Percentiles rank a stretch among this genome's conserved stretches.
These are phyloP conservation scores for Lentinula edodes DNA, from an alignment of 768 basidiomycete species.

Conservation along the genomic window DNA sequence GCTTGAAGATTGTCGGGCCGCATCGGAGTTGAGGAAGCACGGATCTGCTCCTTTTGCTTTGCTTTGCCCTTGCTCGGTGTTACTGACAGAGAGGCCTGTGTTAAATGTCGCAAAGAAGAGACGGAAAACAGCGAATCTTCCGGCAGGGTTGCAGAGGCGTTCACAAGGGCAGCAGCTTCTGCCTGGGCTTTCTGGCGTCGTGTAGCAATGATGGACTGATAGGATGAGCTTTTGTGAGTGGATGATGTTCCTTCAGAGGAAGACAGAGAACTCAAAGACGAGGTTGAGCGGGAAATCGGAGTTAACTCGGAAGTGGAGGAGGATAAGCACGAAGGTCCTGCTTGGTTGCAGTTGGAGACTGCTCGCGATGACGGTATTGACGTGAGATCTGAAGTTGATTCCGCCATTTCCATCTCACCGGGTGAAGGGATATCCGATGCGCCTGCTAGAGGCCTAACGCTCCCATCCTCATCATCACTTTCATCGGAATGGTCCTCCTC, in stretches of 20 bases:
- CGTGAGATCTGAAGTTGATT: slow-evolving; percentile 40
- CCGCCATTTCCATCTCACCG: slow-evolving; percentile 51
- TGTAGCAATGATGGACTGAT: slow-evolving; percentile 55
- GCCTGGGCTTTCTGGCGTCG: slow-evolving; percentile 46
- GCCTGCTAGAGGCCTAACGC: slow-evolving; percentile 37
- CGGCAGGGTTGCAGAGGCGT: slow-evolving; percentile 32
- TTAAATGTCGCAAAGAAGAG: slow-evolving; percentile 7
- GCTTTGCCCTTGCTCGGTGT: slow-evolving; percentile 3
- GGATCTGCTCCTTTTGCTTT: slow-evolving; percentile 3
- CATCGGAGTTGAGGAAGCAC: slow-evolving; percentile 6
- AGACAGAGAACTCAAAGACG: slow-evolving; percentile 38
- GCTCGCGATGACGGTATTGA: slow-evolving; percentile 35
- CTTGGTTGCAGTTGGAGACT: slow-evolving; percentile 22
- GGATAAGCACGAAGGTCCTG: background rate
- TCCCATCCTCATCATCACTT: slow-evolving; percentile 48
- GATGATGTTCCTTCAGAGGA: slow-evolving; percentile 21
- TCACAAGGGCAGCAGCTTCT: background rate
- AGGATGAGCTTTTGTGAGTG: slow-evolving; percentile 34
- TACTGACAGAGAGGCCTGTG: slow-evolving; percentile 1
- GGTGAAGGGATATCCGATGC: slow-evolving; percentile 41
- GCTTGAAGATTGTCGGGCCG: slow-evolving; percentile 19
- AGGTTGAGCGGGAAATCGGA: slow-evolving; percentile 26
- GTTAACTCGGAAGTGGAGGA: slow-evolving; percentile 2
- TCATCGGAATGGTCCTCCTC: slow-evolving; percentile 56
- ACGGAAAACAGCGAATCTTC: slow-evolving; percentile 34